Base-by-base conservation (phyloP, 2,329 filamentous ascomycete genomes). In the Xylaria sp. region DNA sequence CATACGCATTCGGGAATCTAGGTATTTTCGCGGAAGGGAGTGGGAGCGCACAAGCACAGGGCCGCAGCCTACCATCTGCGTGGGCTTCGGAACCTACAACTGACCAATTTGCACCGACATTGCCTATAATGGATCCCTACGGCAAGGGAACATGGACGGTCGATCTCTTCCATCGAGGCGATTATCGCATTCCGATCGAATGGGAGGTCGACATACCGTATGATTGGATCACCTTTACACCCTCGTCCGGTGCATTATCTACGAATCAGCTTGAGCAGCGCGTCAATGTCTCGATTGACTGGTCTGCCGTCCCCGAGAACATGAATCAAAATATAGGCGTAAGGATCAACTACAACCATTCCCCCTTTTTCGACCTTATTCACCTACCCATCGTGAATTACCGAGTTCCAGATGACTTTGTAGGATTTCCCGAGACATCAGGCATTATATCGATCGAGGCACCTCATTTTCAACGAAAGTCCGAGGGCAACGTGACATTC, bases 11-110 rank as follows among this genome's bases (percentile, higher is more conserved):
- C 0, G 87, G 87, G 1, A 83, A 86, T 39, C 79, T 89, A 65
- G 86, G 86, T 2, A 81, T 89, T 7, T 81, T 83, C 3, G 81
- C 87, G 1, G 85, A 89, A 73, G 84, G 83, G 63, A 88, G 89
- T 69, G 87, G 87, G 20, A 84, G 85, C 2, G 82, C 89, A 9
- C 82, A 76, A 72, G 85, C 76, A 66, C 84, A 74, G 83, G 87
- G 0, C 83, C 84, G 0, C 81, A 85, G 48, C 84, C 86, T 66
- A 84, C 88, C 76, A 77, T 68, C 71, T 5, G 41, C 45, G 2
- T 70, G 65, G 36, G 76, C 18, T 86, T 83, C 78, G 83, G 88
- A 72, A 76, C 70, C 69, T 82, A 80, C 62, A 75, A 82, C 4
- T 76, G 80, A 23, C 77, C 18, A 57, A 2, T 73, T 82, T 61